phyloP scores from a whole-genome alignment of 176 grass and related monocot species.

The Lolium rigidum region DNA sequence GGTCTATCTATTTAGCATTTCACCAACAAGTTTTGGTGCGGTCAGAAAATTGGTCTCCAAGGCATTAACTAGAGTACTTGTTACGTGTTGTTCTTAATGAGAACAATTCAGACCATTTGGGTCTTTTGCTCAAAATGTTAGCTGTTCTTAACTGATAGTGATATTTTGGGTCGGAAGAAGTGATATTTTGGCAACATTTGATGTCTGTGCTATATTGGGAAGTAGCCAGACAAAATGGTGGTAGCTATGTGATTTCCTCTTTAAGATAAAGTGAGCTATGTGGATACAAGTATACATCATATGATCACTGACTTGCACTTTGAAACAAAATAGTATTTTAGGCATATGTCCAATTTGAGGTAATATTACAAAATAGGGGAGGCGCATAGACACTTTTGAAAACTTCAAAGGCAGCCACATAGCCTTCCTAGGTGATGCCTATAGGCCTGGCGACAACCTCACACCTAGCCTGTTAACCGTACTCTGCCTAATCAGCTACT shows the following conservation, averaged over 20 bases:
- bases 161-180: neutral
- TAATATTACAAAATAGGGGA: neutral
- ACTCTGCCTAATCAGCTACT: neutral
- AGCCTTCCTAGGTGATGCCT: neutral
- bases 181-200: neutral
- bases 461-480: neutral
- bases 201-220: neutral
- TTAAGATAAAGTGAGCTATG: neutral
- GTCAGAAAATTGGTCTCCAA: neutral
- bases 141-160: neutral
- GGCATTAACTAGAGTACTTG: neutral
- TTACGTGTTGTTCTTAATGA: neutral
- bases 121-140: neutral
- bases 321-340: neutral
- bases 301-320: neutral
- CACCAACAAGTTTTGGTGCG: neutral
- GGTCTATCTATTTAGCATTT: neutral
- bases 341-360: neutral
- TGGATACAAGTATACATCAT: neutral
- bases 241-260: neutral
- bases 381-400: neutral
- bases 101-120: neutral
- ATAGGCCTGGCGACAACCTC: neutral
- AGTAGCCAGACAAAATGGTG: neutral
- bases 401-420: neutral